Percentiles rank a stretch among this genome's conserved stretches.
Evolutionary conservation across 192 early-diverging fungal genomes (phyloP).

Genomic region (Cetraspora pellucida): DNA sequence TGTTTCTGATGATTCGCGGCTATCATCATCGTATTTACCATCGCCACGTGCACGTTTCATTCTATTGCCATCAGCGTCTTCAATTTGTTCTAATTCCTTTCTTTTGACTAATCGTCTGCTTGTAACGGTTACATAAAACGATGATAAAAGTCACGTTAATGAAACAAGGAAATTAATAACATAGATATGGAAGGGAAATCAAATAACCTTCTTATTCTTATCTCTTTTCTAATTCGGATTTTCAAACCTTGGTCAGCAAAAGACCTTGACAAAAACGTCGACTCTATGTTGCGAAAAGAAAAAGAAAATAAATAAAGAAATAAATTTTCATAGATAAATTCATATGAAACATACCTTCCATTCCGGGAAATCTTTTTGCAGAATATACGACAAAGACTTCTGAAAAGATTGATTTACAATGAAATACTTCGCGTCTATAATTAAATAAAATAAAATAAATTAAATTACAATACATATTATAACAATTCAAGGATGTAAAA

Average conservation of each 20-base stretch:
- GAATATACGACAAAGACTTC: conserved; percentile 87
- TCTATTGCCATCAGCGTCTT: not conserved
- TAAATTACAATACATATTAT: conserved; percentile 4
- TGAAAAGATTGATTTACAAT: conserved; percentile 85
- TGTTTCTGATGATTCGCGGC: not conserved
- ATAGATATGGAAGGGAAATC: too few species aligned
- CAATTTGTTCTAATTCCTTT: not conserved
- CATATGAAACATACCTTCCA: conserved; percentile 61
- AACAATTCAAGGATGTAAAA: not conserved
- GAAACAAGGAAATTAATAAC: not conserved
- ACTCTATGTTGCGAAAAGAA: conserved; percentile 53
- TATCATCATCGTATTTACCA: not conserved
- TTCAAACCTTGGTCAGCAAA: conserved; percentile 98
- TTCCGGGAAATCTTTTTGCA: conserved; percentile 96
- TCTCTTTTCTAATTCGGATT: conserved; percentile 92
- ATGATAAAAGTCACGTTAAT: not conserved
- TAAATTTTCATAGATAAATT: too few species aligned
- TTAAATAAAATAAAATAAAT: not conserved
- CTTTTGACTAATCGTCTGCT: not conserved
- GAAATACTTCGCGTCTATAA: conserved; percentile 72
- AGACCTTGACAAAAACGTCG: conserved; percentile 81
- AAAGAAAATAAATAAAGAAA: not conserved
- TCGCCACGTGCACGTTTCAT: not conserved
- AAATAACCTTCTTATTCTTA: conserved; percentile 47
- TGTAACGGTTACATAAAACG: not conserved